Evolutionary conservation across 169 alveolate species (phyloP), one percentile per base, ranked within the genome.

Genomic region (Plasmodium relictum): DNA sequence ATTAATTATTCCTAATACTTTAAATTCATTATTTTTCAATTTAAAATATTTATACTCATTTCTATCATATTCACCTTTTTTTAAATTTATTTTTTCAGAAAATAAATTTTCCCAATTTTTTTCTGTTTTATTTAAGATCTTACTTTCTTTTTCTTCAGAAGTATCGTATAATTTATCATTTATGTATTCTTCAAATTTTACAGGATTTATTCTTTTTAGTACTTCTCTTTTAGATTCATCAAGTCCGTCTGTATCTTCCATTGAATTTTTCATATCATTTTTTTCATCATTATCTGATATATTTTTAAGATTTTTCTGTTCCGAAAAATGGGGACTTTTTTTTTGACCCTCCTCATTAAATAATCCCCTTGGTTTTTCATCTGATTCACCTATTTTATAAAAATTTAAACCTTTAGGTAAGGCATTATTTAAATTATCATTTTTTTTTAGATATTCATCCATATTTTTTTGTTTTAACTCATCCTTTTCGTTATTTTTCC

Each of bases 1-100:
- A 69, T 83, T 69, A n/a, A 83, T 83, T 66, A 83, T 83, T 54
- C 91, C 91, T 68, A 83, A 83, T 50, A 68, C 85, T 83, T 69
- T 83, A 52, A 83, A 54, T n/a, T 52, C 91, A 83, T 83, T 83
- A 68, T 61, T 69, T 69, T 83, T 83, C 63, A 83, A 59, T 71
- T 83, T 83, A 71, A 83, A 66, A 72, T 83, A 83, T 66, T 66
- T 45, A 22, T 83, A 83, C 31, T 83, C 71, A 62, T 69, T 83
- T 24, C 37, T 68, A 63, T 83, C 91, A 39, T 83, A 66, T 39
- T 31, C 48, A 22, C 73, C 83, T 54, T 83, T 83, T 83, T 59
- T 83, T 83, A 83, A 68, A 31, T 56, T 68, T 41, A 58, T 20
- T 41, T 62, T 83, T 24, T 83, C 91, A 59, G 69, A 52, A 69